Evolutionary conservation across 768 basidiomycete genomes (phyloP).

Genomic region (Trametes cubensis): DNA sequence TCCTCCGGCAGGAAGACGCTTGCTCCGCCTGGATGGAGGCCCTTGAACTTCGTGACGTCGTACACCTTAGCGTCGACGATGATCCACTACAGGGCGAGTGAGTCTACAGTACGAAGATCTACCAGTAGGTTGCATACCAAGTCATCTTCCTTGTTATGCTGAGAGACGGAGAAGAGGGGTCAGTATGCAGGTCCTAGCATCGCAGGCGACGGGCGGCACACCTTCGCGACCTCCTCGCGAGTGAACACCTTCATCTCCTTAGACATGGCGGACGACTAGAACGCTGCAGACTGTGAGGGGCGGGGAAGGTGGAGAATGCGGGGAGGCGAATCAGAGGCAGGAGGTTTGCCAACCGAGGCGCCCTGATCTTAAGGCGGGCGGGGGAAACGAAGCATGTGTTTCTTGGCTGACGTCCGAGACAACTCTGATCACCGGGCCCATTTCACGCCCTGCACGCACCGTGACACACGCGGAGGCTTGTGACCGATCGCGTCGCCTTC

Average conservation of each 20-base stretch:
- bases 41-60: slow-evolving; percentile 78
- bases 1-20: slow-evolving; percentile 78
- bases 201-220: slow-evolving; percentile 35
- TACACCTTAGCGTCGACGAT: slow-evolving; percentile 84
- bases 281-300: neutral
- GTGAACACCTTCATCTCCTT: slow-evolving; percentile 50
- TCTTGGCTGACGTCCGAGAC: neutral
- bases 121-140: too few species aligned
- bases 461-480: slow-evolving; percentile 12
- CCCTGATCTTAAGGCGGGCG: slow-evolving; percentile 11
- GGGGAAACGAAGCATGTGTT: slow-evolving; percentile 20
- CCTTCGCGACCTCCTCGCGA: slow-evolving; percentile 74
- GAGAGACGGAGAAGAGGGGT: slow-evolving; percentile 3
- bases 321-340: slow-evolving; percentile 19
- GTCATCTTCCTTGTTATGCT: slow-evolving; percentile 82
- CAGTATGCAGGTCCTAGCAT: slow-evolving; percentile 2
- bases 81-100: slow-evolving; percentile 59
- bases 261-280: slow-evolving; percentile 26
- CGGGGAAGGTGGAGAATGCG: neutral
- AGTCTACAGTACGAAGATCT: too few species aligned
- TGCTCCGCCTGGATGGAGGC: slow-evolving; percentile 82
- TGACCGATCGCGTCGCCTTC: slow-evolving; percentile 15
- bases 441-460: slow-evolving; percentile 1
- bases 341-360: slow-evolving; percentile 7
- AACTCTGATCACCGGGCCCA: slow-evolving; percentile 19